Base-by-base conservation (phyloP, 805 yeast genomes). In the Spathaspora gorwiae region DNA sequence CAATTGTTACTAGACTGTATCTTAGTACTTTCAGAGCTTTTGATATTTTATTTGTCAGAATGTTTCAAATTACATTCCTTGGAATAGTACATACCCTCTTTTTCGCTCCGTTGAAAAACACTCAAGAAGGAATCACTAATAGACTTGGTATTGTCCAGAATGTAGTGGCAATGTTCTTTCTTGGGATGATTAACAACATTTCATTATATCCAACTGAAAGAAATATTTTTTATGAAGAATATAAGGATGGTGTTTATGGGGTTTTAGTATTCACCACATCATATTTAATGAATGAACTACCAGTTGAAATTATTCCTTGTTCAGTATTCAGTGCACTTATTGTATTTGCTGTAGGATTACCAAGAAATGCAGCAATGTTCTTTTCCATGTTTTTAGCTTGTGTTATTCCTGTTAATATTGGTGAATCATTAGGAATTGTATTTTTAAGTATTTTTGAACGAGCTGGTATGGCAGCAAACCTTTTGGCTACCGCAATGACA, bases 401-500 rank as follows among this genome's bases (percentile, higher is more conserved):
- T 0, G 66, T 80, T 47, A 65, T 76, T 27, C 73, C 80, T 26
- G 76, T 82, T 15, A 80, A 81, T 50, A 80, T 88, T 48, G 96
- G 96, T 30, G 96, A 89, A 59, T 82, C 90, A 7, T 67, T 88
- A 29, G 96, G 96, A 0, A 84, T 89, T 7, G 73, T 85, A 40
- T 84, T 88, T 48, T 86, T 86, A 56, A 81, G 90, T 2, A 53
- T 86, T 0, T 82, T 88, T 55, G 64, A 70, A 40, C 88, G 87
- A 54, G 76, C 87, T 27, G 96, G 95, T 0, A 78, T 88, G 56
- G 94, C 94, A 0, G 81, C 87, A n/a, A 87, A 84, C 57, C 64
- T 86, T 3, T 79, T 88, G 29, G 78, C 90, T 0, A 73, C 80
- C 7, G 58, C 85, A 26, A 65, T 85, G 43, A 79, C 88, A 2